Evolutionary conservation across 75 land plant genomes (phyloP).

Genomic region (Pseudotsuga menziesii): DNA sequence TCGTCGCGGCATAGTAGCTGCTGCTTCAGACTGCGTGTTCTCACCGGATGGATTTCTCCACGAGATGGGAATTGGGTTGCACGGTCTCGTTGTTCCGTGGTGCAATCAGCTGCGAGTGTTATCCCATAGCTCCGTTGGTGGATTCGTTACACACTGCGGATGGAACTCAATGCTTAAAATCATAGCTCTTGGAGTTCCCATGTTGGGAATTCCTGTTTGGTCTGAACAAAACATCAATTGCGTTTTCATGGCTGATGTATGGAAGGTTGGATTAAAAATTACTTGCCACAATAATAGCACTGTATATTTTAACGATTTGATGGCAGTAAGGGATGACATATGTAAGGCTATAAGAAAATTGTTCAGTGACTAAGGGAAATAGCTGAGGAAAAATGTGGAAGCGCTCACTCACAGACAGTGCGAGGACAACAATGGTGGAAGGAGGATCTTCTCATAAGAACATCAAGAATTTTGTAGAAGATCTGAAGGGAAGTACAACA

Average conservation of each 20-base stretch:
- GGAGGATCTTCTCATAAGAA: constrained; percentile 6
- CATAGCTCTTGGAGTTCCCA: constrained; percentile 13
- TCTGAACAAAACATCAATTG: constrained; percentile 7
- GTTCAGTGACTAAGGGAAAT: background rate
- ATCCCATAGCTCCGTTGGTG: constrained; percentile 12
- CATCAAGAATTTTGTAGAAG: background rate
- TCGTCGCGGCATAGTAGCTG: constrained; percentile 1
- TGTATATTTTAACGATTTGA: no score
- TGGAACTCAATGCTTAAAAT: constrained; percentile 21
- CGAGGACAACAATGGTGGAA: background rate
- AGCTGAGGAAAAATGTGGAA: background rate
- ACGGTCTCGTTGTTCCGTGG: constrained; percentile 22
- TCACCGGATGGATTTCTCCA: background rate
- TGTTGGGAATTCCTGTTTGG: constrained; percentile 15
- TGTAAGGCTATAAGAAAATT: background rate
- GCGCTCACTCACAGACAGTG: background rate
- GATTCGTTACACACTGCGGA: constrained; percentile 21
- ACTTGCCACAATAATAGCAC: no score
- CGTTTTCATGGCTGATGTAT: background rate
- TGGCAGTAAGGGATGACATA: background rate
- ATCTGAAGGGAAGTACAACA: no score
- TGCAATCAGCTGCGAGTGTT: constrained; percentile 10
- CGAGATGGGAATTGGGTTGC: background rate
- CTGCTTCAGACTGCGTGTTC: background rate
- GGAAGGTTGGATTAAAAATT: constrained; percentile 11